Conservation (phyloP, 208 protist genomes). For the Trypanosoma grayi region DNA sequence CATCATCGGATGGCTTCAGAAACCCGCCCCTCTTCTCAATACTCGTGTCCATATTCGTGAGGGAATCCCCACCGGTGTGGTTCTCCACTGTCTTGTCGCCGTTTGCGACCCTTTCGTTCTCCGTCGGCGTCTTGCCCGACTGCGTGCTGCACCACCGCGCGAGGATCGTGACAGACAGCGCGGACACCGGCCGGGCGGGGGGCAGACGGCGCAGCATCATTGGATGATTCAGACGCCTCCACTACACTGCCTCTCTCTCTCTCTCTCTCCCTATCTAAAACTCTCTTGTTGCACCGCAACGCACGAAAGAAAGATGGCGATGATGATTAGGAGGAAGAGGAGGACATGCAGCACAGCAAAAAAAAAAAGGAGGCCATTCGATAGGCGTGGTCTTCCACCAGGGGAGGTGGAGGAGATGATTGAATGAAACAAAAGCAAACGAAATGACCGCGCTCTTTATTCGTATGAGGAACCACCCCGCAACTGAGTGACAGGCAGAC, state of each 20-base stretch:
- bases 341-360: not conserved
- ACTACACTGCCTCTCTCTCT: not conserved
- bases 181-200: not conserved
- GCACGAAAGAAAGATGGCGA: not conserved
- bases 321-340: constrained; percentile 1
- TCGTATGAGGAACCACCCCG: too few relatives aligned
- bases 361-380: not conserved
- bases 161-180: not conserved
- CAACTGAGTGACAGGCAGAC: too few relatives aligned
- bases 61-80: not conserved
- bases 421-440: too few relatives aligned
- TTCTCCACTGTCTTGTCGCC: not conserved
- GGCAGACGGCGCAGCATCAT: constrained; percentile 16
- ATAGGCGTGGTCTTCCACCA: too few relatives aligned
- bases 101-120: not conserved
- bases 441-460: too few relatives aligned
- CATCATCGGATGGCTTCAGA: constrained; percentile 76
- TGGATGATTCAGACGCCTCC: not conserved
- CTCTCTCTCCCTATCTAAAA: not conserved
- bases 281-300: too few relatives aligned
- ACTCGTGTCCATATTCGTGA: constrained; percentile 12
- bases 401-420: too few relatives aligned
- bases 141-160: constrained; percentile 9
- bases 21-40: constrained; percentile 53
- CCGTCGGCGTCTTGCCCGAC: not conserved